These are phyloP conservation scores for Pichia sp. DNA, from an alignment of 1,139 yeast genomes.

Conservation along the genomic window DNA sequence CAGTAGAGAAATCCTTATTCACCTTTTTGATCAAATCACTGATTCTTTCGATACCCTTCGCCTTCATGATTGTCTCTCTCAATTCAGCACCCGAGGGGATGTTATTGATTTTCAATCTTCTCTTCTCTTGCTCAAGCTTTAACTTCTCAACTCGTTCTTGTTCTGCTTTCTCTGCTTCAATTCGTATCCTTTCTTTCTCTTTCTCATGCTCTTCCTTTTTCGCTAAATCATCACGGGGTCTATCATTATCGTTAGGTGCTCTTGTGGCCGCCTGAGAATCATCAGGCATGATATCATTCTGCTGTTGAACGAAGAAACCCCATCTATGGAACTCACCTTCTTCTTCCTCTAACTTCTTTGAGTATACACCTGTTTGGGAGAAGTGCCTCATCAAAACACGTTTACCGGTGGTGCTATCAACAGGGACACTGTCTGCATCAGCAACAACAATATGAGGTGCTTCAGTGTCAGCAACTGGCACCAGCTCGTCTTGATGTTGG, in stretches of 20 bases:
- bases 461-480: slow-evolving; percentile 7
- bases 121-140: slow-evolving; percentile 12
- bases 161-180: slow-evolving; percentile 10
- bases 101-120: slow-evolving; percentile 28
- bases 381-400: slow-evolving; percentile 59
- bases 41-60: slow-evolving; percentile 70
- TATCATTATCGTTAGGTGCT: background rate
- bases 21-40: slow-evolving; percentile 64
- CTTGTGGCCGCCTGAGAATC: slow-evolving; percentile 14
- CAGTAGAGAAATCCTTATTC: slow-evolving; percentile 39
- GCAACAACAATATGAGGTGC: slow-evolving; percentile 67
- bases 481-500: slow-evolving; percentile 11
- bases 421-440: slow-evolving; percentile 49
- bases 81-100: slow-evolving; percentile 72
- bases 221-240: background rate
- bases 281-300: slow-evolving; percentile 36
- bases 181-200: slow-evolving; percentile 11
- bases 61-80: slow-evolving; percentile 68
- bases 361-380: slow-evolving; percentile 60
- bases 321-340: slow-evolving; percentile 88
- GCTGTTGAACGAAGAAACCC: slow-evolving; percentile 68
- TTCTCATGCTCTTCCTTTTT: slow-evolving; percentile 3
- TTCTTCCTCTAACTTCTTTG: slow-evolving; percentile 75
- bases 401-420: slow-evolving; percentile 64
- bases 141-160: slow-evolving; percentile 7